A percentile compares a stretch with the other conserved stretches of the same genome.
Evolutionary conservation across 2,329 filamentous ascomycete genomes (phyloP).

Genomic region (Pestalotiopsis fici): DNA sequence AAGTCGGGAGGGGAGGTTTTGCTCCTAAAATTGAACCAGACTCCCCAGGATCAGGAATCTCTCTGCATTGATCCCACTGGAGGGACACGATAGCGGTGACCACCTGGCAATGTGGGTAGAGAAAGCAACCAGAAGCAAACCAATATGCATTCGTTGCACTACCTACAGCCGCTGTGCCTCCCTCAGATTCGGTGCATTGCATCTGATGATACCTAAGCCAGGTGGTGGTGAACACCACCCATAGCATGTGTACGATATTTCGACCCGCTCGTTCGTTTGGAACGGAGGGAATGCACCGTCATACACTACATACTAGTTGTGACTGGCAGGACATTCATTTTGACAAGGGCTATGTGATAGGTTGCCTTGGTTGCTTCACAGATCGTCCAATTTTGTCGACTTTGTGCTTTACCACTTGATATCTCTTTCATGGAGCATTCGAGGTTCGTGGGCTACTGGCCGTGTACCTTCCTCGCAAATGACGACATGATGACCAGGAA

Average conservation of each 20-base stretch:
- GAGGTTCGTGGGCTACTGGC: neutral
- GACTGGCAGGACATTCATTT: neutral
- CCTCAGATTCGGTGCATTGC: too few species aligned
- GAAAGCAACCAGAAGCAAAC: neutral
- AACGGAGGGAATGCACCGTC: too few species aligned
- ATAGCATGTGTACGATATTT: too few species aligned
- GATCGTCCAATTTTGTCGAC: neutral
- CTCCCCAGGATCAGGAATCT: neutral
- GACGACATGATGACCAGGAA: neutral
- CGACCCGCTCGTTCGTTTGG: too few species aligned
- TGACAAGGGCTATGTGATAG: neutral
- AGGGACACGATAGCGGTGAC: neutral
- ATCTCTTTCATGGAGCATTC: neutral
- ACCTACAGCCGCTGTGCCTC: too few species aligned
- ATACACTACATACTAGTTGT: too few species aligned
- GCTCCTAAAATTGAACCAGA: constrained; percentile 9
- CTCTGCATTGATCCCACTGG: neutral
- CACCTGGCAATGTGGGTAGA: neutral
- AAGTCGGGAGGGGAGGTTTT: constrained; percentile 10
- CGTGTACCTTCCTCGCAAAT: neutral
- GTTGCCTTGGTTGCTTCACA: neutral
- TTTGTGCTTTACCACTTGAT: neutral
- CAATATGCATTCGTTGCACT: too few species aligned
- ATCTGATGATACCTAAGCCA: too few species aligned
- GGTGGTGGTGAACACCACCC: too few species aligned